Evolutionary conservation across 1,284 basidiomycete species (phyloP), one percentile per base, ranked within the genome.

Genomic region (Trichosporon sp.): DNA sequence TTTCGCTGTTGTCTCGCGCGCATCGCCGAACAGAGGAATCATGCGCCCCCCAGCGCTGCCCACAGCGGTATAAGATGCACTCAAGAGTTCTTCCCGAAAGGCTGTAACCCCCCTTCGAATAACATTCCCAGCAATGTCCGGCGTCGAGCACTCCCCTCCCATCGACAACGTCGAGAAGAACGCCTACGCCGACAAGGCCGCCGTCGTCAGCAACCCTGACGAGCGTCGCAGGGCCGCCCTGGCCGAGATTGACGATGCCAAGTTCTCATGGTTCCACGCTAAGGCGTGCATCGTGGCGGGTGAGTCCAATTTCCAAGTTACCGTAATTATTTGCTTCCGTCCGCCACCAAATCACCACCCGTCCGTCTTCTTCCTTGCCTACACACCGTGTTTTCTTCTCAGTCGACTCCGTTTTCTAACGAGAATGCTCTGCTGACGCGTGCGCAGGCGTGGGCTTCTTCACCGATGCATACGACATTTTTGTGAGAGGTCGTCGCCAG

Each of bases 191-290:
- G 68, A 68, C 70, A 48, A 66, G 67, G 67, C 32, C 16, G 21
- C 31, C 64, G 35, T 10, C 48, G 67, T 59, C 26, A 68, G 74
- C 48, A 73, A 73, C 21, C 79, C 79, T 16, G 79, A 85, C 73
- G 86, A 88, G 73, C 81, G 82, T 56, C 88, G 91, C 76, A 86
- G 89, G n/a, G 89, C 89, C 46, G 91, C 91, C 46, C 86, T 92
- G 63, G 88, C 89, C 38, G 90, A 92, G 79, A 87, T 92, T 70
- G 91, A 92, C 80, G 90, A 91, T 77, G 91, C 91, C 68, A 86
- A 87, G 71, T 91, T 92, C 80, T 89, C 88, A 86, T 81, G 79
- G 78, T 84, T 84, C 77, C 85, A 86, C 73, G 82, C 81, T 69
- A 85, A 85, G 76, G 83, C 85, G 14, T 84, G 83, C 75, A 74